These are phyloP conservation scores for Pholiota adiposa DNA, from an alignment of 1,284 basidiomycete genomes.

Conservation along the genomic window DNA sequence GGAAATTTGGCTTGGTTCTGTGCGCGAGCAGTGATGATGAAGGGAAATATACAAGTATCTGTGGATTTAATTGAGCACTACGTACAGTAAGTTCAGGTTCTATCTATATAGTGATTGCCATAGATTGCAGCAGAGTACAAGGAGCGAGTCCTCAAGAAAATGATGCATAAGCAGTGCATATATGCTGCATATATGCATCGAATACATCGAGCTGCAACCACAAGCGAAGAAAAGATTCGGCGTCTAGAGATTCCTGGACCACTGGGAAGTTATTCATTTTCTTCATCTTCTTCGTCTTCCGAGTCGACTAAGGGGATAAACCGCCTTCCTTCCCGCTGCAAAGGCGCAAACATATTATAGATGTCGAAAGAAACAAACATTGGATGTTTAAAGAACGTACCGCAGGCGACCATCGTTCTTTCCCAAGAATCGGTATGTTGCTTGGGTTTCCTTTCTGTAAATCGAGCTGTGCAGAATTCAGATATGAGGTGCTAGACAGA, in stretches of 20 bases:
- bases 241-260: not conserved
- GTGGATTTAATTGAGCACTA: too few relatives aligned
- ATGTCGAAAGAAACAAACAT: not conserved
- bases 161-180: not conserved
- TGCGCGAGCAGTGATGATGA: not conserved
- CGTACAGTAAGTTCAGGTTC: too few relatives aligned
- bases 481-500: not conserved
- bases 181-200: not conserved
- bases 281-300: constrained; percentile 43
- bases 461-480: not conserved
- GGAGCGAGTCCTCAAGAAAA: not conserved
- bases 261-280: not conserved
- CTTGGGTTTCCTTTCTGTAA: not conserved
- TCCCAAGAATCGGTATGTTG: constrained; percentile 6
- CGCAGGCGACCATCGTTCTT: constrained; percentile 38
- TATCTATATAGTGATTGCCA: too few relatives aligned
- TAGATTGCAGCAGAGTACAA: too few relatives aligned
- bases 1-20: constrained; percentile 70
- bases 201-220: not conserved
- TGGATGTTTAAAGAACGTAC: constrained; percentile 29
- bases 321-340: constrained; percentile 46
- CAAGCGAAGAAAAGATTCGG: not conserved
- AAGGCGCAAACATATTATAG: too few relatives aligned
- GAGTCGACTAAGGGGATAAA: constrained; percentile 52
- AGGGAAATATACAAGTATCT: too few relatives aligned